These are phyloP conservation scores for Castanea mollissima DNA, from an alignment of 306 rosid species.

Conservation along the genomic window DNA sequence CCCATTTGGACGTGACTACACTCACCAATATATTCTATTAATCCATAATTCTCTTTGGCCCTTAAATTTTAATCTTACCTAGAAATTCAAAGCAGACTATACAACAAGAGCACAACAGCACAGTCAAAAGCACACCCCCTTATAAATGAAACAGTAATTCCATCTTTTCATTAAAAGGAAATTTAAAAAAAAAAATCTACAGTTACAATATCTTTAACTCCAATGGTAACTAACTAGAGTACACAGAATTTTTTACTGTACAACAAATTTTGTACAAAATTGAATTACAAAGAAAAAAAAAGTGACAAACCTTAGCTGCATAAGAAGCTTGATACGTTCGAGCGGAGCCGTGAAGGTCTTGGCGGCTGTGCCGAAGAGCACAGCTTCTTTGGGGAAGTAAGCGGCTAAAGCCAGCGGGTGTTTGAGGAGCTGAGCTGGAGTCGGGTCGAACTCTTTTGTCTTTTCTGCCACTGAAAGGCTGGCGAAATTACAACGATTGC, in stretches of 20 bases:
- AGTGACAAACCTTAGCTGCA: conserved; percentile 53
- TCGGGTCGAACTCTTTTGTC: conserved; percentile 45
- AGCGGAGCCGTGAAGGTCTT: conserved; percentile 91
- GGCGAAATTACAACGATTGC: conserved; percentile 46
- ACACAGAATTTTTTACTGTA: neutral
- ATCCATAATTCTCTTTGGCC: neutral
- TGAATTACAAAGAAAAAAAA: neutral
- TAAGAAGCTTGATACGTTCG: conserved; percentile 90
- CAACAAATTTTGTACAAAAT: neutral
- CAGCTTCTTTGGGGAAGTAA: conserved; percentile 58
- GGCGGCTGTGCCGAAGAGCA: conserved; percentile 83
- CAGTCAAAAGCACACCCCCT: neutral
- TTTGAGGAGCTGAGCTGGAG: conserved; percentile 64
- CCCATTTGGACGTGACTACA: neutral
- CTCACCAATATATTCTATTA: neutral
- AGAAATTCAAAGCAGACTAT: neutral
- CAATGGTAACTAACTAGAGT: neutral
- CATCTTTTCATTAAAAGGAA: neutral
- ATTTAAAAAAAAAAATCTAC: neutral
- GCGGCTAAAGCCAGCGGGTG: conserved; percentile 65
- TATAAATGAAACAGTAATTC: no score
- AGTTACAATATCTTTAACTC: neutral
- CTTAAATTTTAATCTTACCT: neutral
- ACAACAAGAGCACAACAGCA: neutral
- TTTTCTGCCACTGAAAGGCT: conserved; percentile 54